A percentile compares a stretch with the other conserved stretches of the same genome.
Evolutionary conservation across 2,329 filamentous ascomycete genomes (phyloP).

Genomic region (Graphiopsis chlorocephala): DNA sequence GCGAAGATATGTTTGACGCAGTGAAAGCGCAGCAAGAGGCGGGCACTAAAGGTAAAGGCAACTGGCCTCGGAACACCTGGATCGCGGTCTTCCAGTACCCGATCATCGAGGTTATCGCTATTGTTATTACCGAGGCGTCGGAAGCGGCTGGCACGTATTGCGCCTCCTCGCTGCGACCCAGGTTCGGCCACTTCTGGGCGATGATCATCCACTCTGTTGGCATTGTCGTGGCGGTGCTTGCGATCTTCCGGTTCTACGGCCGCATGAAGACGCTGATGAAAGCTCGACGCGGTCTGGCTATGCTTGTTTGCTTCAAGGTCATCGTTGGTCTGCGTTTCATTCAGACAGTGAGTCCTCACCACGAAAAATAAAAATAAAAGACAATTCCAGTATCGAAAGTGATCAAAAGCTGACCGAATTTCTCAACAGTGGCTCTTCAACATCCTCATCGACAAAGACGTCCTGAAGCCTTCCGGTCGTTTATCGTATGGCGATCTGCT

Average conservation of each 20-base stretch:
- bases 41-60: constrained; percentile 12
- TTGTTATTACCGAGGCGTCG: constrained; percentile 25
- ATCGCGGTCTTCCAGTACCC: constrained; percentile 32
- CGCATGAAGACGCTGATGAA: constrained; percentile 24
- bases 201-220: constrained; percentile 21
- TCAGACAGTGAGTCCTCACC: constrained; percentile 17
- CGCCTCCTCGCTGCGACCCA: constrained; percentile 21
- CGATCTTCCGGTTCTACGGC: constrained; percentile 28
- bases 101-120: constrained; percentile 23
- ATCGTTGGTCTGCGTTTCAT: constrained; percentile 31
- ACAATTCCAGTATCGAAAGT: too few species aligned
- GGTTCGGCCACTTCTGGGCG: constrained; percentile 27
- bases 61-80: constrained; percentile 26
- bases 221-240: constrained; percentile 24
- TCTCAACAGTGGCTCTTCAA: constrained; percentile 25
- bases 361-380: too few species aligned
- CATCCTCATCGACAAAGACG: constrained; percentile 25
- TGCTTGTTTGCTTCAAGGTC: constrained; percentile 31
- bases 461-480: constrained; percentile 19
- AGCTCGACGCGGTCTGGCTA: constrained; percentile 23
- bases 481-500: constrained; percentile 28
- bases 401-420: not conserved
- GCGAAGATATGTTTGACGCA: constrained; percentile 22
- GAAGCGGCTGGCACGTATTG: constrained; percentile 28
- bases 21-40: constrained; percentile 23